These are phyloP conservation scores for Trifolium pratense DNA, from an alignment of 306 rosid genomes.

Conservation along the genomic window DNA sequence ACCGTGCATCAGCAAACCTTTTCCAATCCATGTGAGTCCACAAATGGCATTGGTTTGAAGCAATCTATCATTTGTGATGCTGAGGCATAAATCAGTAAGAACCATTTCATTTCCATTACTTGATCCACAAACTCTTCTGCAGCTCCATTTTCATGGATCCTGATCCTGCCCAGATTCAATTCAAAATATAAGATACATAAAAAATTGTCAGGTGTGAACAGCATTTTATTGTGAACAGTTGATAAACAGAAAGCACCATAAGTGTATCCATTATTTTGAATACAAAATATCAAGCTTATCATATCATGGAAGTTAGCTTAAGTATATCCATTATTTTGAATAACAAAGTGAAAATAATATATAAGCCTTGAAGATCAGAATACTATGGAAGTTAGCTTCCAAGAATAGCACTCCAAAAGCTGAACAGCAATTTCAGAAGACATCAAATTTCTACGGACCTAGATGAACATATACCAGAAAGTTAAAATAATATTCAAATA, in stretches of 20 bases:
- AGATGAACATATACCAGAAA: slow-evolving; percentile 44
- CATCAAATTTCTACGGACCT: slow-evolving; percentile 62
- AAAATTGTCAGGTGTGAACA: slow-evolving; percentile 18
- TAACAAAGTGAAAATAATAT: slow-evolving; percentile 27
- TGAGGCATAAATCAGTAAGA: slow-evolving; percentile 71
- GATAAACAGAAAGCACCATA: slow-evolving; percentile 20
- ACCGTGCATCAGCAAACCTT: slow-evolving; percentile 86
- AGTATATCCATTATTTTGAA: slow-evolving; percentile 8
- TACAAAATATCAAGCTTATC: slow-evolving; percentile 31
- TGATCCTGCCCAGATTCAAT: slow-evolving; percentile 60
- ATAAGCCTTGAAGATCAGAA: slow-evolving; percentile 28
- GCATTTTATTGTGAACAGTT: slow-evolving; percentile 21
- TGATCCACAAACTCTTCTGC: slow-evolving; percentile 59
- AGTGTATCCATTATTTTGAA: slow-evolving; percentile 29
- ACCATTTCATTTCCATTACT: slow-evolving; percentile 54
- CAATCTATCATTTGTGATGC: slow-evolving; percentile 51
- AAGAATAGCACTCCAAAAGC: slow-evolving; percentile 83
- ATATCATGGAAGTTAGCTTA: slow-evolving; percentile 22
- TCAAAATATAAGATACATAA: slow-evolving; percentile 42
- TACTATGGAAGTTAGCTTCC: slow-evolving; percentile 88
- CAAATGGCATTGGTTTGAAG: slow-evolving; percentile 72
- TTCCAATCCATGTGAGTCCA: slow-evolving; percentile 97
- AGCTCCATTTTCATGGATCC: slow-evolving; percentile 66
- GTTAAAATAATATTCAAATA: slow-evolving; percentile 38
- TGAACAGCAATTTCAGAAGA: slow-evolving; percentile 55